Evolutionary conservation across 805 yeast genomes (phyloP).

Genomic region (Wickerhamiella musiphila): DNA sequence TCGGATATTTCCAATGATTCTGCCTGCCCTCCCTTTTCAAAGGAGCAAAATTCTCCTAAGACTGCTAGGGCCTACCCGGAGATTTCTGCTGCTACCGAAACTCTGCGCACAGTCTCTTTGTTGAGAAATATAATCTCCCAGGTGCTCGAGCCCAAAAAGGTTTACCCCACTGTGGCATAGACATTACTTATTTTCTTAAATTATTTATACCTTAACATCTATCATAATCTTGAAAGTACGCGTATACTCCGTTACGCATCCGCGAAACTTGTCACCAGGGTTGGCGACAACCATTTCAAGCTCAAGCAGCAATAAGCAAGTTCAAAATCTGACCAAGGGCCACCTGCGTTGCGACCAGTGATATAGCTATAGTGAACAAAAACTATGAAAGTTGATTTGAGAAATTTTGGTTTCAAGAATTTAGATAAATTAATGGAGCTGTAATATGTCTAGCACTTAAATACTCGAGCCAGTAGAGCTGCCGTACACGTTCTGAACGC

Average conservation of each 20-base stretch:
- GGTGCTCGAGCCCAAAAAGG: background rate
- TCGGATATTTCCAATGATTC: slow-evolving; percentile 1
- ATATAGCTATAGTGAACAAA: too few relatives aligned
- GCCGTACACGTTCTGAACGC: background rate
- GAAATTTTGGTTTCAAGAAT: too few relatives aligned
- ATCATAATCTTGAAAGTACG: too few relatives aligned
- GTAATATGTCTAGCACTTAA: background rate
- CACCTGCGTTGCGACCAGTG: too few relatives aligned
- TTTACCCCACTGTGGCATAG: background rate
- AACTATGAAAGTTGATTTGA: too few relatives aligned
- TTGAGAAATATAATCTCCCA: slow-evolving; percentile 3
- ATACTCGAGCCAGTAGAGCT: background rate
- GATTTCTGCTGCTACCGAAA: background rate
- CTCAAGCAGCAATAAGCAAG: too few relatives aligned
- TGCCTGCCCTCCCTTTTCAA: background rate
- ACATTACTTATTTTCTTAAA: background rate
- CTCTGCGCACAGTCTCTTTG: slow-evolving; percentile 3
- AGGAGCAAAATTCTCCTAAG: slow-evolving; percentile 3
- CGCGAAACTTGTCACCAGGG: too few relatives aligned
- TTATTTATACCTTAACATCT: background rate
- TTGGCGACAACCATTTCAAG: too few relatives aligned
- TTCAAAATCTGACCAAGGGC: too few relatives aligned
- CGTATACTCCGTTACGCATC: too few relatives aligned
- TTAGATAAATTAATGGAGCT: background rate
- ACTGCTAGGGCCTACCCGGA: slow-evolving; percentile 2